Base-by-base conservation (phyloP, 495 filamentous ascomycete species). In the Tuber microsphaerosporum region DNA sequence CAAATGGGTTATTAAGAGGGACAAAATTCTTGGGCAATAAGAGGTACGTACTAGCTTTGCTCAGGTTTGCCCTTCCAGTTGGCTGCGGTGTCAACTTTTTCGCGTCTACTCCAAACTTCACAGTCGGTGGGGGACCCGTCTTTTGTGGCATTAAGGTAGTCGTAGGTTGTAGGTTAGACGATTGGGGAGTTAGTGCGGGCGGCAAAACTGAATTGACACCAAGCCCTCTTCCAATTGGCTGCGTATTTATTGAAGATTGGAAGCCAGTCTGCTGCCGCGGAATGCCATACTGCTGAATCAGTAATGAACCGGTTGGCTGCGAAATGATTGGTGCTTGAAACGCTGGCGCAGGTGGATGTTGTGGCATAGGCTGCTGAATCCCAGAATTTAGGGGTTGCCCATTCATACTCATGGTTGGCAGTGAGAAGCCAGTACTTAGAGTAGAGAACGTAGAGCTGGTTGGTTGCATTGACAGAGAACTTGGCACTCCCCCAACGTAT, bases 51-150 rank as follows among this genome's bases (percentile, higher is more conserved):
- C 95, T 99, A 81, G 95, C 95, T 88, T 94, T 91, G 61, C 90
- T 86, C 79, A 98, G 87, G 83, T 98, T 97, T 73, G 95, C 95
- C 87, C 91, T 90, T 79, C 95, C 96, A 41, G 95, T 99, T 37
- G 94, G 88, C 86, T 99, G 95, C 44, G 94, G 92, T 75, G 89
- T 88, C 80, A 98, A 85, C 83, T 92, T 94, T 84, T 93, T 85
- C 48, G 89, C 90, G 77, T 87, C 86, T 69, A 97, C 91, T 37
- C 95, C 95, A 81, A 99, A 99, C 76, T 93, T 87, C 31, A 99
- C 89, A 26, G 93, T 90, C 44, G 95, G 95, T 45, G 95, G 85
- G n/a, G 95, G 96, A 0, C 95, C 95, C 3, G 95, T 99, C 86
- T 94, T 91, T 84, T 99, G 95, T 45, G 95, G 90, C 70, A 90